Evolutionary conservation across 768 basidiomycete genomes (phyloP).

Genomic region (Russula griseocarnosa): DNA sequence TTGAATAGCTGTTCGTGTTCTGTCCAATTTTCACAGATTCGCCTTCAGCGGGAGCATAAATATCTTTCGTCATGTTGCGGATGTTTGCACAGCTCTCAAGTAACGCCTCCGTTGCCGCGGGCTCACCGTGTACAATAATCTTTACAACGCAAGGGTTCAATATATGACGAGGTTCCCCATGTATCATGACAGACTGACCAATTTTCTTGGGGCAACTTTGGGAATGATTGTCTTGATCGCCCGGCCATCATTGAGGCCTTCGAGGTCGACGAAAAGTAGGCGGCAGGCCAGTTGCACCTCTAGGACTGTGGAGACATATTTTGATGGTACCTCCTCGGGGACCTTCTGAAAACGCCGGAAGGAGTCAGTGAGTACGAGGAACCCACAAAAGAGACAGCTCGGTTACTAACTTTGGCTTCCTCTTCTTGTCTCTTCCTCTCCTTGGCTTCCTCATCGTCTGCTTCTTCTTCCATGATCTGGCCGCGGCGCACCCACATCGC

Average conservation of each 20-base stretch:
- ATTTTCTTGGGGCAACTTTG: slow-evolving; percentile 92
- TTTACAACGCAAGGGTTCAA: slow-evolving; percentile 34
- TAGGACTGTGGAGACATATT: slow-evolving; percentile 73
- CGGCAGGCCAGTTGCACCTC: slow-evolving; percentile 82
- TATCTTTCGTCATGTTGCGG: slow-evolving; percentile 88
- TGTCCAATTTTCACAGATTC: slow-evolving; percentile 90
- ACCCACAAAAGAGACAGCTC: neutral
- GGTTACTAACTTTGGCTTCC: slow-evolving; percentile 62
- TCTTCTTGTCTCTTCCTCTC: slow-evolving; percentile 76
- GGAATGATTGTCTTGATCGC: slow-evolving; percentile 96
- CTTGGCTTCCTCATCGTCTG: slow-evolving; percentile 74
- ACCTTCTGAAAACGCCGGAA: slow-evolving; percentile 50
- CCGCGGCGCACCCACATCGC: slow-evolving; percentile 94
- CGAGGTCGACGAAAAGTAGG: slow-evolving; percentile 90
- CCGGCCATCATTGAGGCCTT: slow-evolving; percentile 93
- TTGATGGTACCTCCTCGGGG: slow-evolving; percentile 83
- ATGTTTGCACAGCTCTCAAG: slow-evolving; percentile 79
- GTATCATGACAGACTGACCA: slow-evolving; percentile 50
- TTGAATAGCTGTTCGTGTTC: slow-evolving; percentile 90
- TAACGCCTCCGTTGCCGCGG: slow-evolving; percentile 63
- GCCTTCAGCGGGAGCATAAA: slow-evolving; percentile 71
- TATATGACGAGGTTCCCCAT: neutral
- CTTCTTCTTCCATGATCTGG: slow-evolving; percentile 85
- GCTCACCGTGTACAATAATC: slow-evolving; percentile 85
- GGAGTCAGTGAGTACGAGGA: neutral